phyloP scores from a whole-genome alignment of 768 basidiomycete species.

The Boletellus emodensis region DNA sequence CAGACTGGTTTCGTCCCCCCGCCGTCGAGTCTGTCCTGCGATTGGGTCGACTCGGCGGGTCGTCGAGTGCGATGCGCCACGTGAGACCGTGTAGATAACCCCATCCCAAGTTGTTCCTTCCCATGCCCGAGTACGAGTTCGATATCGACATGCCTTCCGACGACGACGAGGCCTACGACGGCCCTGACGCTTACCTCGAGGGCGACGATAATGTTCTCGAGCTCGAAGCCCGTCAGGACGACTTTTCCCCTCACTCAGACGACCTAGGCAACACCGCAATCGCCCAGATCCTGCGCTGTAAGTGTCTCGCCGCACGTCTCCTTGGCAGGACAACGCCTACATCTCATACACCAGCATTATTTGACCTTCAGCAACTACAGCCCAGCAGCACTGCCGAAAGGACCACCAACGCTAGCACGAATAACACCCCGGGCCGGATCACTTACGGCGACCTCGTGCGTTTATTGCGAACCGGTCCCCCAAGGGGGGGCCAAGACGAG shows the following conservation, averaged over 20 bases:
- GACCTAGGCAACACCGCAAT: slow-evolving; percentile 10
- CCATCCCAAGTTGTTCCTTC: not conserved
- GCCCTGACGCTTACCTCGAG: slow-evolving; percentile 35
- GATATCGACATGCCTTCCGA: slow-evolving; percentile 16
- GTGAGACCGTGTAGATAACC: slow-evolving; percentile 2
- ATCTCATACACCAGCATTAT: slow-evolving; percentile 21
- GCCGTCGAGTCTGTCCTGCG: not conserved
- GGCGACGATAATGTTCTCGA: slow-evolving; percentile 35
- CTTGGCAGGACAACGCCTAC: slow-evolving; percentile 1
- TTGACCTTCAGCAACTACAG: slow-evolving; percentile 26
- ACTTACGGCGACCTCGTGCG: slow-evolving; percentile 26
- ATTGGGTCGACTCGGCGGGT: not conserved
- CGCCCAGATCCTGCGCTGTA: slow-evolving; percentile 30
- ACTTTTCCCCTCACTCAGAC: slow-evolving; percentile 1
- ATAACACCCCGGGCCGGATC: slow-evolving; percentile 8
- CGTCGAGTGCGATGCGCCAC: not conserved
- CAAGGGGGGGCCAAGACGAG: slow-evolving; percentile 35
- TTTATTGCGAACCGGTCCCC: slow-evolving; percentile 13
- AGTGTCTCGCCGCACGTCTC: slow-evolving; percentile 2
- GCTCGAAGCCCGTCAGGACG: slow-evolving; percentile 29
- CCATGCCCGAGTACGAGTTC: slow-evolving; percentile 22
- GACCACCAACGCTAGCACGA: not conserved
- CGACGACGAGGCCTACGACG: slow-evolving; percentile 32
- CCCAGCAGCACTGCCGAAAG: slow-evolving; percentile 11
- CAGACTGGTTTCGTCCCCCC: too few species aligned